phyloP scores from a whole-genome alignment of 2,329 filamentous ascomycete species.

The Dactylellina drechsleri region DNA sequence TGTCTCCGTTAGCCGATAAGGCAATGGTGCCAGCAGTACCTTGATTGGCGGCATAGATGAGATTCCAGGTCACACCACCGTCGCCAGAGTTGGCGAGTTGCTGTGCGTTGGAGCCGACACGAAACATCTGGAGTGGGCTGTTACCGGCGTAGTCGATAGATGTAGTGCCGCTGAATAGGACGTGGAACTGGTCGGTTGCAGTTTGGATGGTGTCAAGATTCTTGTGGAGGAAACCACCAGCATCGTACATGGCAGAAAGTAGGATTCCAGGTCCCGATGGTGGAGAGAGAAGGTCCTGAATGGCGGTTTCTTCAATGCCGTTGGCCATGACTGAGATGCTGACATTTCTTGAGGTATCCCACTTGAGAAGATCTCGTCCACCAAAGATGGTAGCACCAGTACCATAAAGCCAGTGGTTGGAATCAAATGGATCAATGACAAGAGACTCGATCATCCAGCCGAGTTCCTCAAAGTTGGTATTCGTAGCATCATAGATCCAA shows the following conservation, averaged over 20 bases:
- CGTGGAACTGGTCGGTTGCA: slow-evolving; percentile 64
- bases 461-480: slow-evolving; percentile 65
- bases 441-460: slow-evolving; percentile 72
- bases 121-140: slow-evolving; percentile 64
- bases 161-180: slow-evolving; percentile 64
- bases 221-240: slow-evolving; percentile 65
- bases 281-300: slow-evolving; percentile 66
- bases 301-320: slow-evolving; percentile 68
- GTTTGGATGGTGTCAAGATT: slow-evolving; percentile 63
- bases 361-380: slow-evolving; percentile 68
- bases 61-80: slow-evolving; percentile 67
- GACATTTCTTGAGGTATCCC: slow-evolving; percentile 65
- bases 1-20: slow-evolving; percentile 67
- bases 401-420: slow-evolving; percentile 71
- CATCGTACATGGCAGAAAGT: slow-evolving; percentile 67
- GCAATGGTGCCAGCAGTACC: slow-evolving; percentile 65
- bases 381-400: slow-evolving; percentile 69
- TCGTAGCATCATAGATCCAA: slow-evolving; percentile 67
- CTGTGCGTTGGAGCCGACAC: slow-evolving; percentile 64
- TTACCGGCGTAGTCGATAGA: slow-evolving; percentile 62
- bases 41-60: slow-evolving; percentile 65
- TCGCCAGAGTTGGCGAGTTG: slow-evolving; percentile 66
- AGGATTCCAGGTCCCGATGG: slow-evolving; percentile 66
- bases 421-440: slow-evolving; percentile 70
- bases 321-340: slow-evolving; percentile 67